A percentile compares a stretch with the other conserved stretches of the same genome.
These are phyloP conservation scores for Quercus rubra DNA, from an alignment of 306 rosid species.

Conservation along the genomic window DNA sequence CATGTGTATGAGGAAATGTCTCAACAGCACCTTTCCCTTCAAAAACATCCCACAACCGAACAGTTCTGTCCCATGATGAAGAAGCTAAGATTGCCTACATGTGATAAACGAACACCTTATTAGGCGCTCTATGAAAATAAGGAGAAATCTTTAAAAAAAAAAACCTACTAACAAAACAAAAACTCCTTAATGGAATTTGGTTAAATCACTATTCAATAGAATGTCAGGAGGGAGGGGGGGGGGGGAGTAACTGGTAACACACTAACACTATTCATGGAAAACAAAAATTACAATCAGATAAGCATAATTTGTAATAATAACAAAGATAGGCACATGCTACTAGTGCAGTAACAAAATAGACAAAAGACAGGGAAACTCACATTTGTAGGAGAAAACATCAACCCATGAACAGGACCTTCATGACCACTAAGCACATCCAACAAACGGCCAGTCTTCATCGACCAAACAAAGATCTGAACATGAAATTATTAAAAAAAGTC, in stretches of 20 bases:
- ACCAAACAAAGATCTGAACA: slow-evolving; percentile 85
- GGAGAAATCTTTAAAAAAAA: background rate
- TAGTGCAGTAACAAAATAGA: background rate
- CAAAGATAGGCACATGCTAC: background rate
- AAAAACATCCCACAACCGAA: slow-evolving; percentile 95
- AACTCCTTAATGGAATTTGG: background rate
- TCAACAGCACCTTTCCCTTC: slow-evolving; percentile 88
- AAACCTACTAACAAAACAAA: background rate
- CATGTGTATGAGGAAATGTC: slow-evolving; percentile 77
- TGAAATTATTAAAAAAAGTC: slow-evolving; percentile 10
- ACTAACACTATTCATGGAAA: background rate
- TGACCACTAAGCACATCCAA: slow-evolving; percentile 90
- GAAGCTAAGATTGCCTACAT: slow-evolving; percentile 80
- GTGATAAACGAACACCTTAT: slow-evolving; percentile 16
- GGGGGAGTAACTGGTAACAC: background rate
- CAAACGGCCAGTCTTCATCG: slow-evolving; percentile 82
- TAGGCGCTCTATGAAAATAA: background rate
- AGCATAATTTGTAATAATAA: background rate
- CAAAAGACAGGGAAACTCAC: slow-evolving; percentile 44
- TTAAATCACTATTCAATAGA: background rate
- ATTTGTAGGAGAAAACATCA: slow-evolving; percentile 86
- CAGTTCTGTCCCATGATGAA: slow-evolving; percentile 90
- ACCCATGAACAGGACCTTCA: slow-evolving; percentile 94
- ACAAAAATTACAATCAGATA: background rate
- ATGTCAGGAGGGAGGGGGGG: background rate